Evolutionary conservation across 2,329 filamentous ascomycete genomes (phyloP), one percentile per base, ranked within the genome.

Genomic region (Colletotrichum musae): DNA sequence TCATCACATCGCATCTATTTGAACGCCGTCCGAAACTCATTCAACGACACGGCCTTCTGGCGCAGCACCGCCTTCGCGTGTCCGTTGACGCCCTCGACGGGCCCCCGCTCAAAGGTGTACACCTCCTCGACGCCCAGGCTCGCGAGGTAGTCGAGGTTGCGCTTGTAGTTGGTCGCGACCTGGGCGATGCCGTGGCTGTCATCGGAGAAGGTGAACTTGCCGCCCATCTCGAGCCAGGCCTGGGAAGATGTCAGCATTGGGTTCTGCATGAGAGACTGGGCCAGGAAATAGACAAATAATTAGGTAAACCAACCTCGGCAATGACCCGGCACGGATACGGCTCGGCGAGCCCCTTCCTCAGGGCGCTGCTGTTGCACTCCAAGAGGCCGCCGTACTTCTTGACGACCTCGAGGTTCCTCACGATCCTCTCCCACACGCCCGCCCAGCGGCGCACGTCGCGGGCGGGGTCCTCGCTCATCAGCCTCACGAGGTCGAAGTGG

Each of bases 171-270:
- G 58, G 94, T 91, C n/a, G 91, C 94, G 5, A 99, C 87, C 77
- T 99, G 95, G 2, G 88, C 92, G 68, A 94, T 88, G 47, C 93
- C 93, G 82, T 99, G 96, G 79, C 94, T 97, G 81, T 99, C 96
- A 79, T 99, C 96, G 6, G 94, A 97, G 74, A 99, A 87, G 61
- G 94, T 97, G 80, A 98, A 97, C 70, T 88, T 89, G 26, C 96
- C 95, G 26, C 91, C 91, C 75, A 93, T 86, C 7, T 81, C 81
- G 62, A 94, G 77, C 84, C 94, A 97, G 77, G 89, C 89, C 92
- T 93, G 71, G 13, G 62, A 6, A 16, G 65, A 45, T 13, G 47
- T 53, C 47, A 60, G 50, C 28, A 24, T 32, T 7, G 28, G 7
- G 28, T 4, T 6, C 9, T 7, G 3, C 28, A 32, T 6, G 28